Evolutionary conservation across 2,329 filamentous ascomycete species (phyloP).

Genomic region (Neonectria sp.): DNA sequence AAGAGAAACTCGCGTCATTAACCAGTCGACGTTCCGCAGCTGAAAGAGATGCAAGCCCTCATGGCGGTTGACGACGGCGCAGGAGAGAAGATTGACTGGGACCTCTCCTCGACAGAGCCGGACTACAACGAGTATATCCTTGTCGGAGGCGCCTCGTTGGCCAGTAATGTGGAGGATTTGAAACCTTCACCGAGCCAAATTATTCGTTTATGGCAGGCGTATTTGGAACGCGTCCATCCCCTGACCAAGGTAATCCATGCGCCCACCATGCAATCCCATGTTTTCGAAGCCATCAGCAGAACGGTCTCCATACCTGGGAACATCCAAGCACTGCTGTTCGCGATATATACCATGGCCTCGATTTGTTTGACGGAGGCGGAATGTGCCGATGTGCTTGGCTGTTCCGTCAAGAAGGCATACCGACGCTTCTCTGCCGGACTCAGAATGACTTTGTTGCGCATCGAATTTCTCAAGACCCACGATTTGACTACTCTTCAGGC

Average conservation of each 20-base stretch:
- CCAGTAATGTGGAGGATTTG: slow-evolving; percentile 1
- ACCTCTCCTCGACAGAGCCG: neutral
- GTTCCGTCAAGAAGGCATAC: neutral
- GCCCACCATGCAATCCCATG: slow-evolving; percentile 8
- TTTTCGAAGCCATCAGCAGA: slow-evolving; percentile 9
- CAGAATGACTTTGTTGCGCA: slow-evolving; percentile 11
- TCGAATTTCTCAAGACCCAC: slow-evolving; percentile 11
- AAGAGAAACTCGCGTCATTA: neutral
- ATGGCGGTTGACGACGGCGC: neutral
- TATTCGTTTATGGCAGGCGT: slow-evolving; percentile 24
- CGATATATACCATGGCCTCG: slow-evolving; percentile 16
- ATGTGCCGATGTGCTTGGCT: slow-evolving; percentile 4
- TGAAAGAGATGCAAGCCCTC: neutral
- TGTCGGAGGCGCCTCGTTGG: neutral
- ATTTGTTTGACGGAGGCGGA: slow-evolving; percentile 15
- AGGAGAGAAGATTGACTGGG: neutral
- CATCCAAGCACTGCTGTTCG: slow-evolving; percentile 17
- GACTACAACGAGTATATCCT: neutral
- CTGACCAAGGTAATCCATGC: slow-evolving; percentile 26
- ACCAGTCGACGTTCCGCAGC: neutral
- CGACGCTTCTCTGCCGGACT: slow-evolving; percentile 16
- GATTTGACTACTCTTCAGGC: slow-evolving; percentile 22
- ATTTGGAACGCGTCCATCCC: slow-evolving; percentile 24
- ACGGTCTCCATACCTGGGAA: neutral
- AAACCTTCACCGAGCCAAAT: slow-evolving; percentile 14